Evolutionary conservation across 2,329 filamentous ascomycete genomes (phyloP).

Genomic region (Zymoseptoria pseudotritici): DNA sequence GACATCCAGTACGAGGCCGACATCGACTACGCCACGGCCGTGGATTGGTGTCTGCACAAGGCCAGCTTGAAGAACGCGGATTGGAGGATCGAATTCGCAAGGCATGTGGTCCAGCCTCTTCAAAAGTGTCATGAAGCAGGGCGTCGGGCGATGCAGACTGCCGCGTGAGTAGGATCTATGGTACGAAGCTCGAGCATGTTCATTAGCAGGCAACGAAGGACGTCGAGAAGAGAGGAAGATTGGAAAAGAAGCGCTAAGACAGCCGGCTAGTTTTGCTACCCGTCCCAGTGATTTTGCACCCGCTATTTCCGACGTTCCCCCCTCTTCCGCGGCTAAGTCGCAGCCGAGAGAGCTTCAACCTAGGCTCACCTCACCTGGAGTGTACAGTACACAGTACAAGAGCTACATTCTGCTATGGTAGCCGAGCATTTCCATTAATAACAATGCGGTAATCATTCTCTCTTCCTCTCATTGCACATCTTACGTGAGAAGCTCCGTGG

Average conservation of each 20-base stretch:
- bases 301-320: not conserved
- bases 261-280: not conserved
- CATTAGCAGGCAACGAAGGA: no score
- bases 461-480: not conserved
- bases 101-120: slow-evolving; percentile 12
- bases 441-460: not conserved
- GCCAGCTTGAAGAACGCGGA: slow-evolving; percentile 5
- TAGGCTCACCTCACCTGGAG: not conserved
- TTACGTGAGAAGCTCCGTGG: not conserved
- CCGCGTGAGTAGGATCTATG: not conserved
- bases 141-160: not conserved
- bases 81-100: slow-evolving; percentile 12
- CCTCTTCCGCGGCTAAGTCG: not conserved
- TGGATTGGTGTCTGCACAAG: slow-evolving; percentile 9
- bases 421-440: not conserved
- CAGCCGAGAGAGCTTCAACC: not conserved
- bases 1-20: slow-evolving; percentile 13
- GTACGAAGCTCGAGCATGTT: not conserved
- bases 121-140: not conserved
- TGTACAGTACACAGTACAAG: no score
- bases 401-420: not conserved
- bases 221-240: no score
- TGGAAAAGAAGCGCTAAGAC: no score
- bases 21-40: slow-evolving; percentile 10
- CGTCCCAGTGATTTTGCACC: not conserved